Base-by-base conservation (phyloP, 805 yeast species). In the Saccharomycopsis sp. region DNA sequence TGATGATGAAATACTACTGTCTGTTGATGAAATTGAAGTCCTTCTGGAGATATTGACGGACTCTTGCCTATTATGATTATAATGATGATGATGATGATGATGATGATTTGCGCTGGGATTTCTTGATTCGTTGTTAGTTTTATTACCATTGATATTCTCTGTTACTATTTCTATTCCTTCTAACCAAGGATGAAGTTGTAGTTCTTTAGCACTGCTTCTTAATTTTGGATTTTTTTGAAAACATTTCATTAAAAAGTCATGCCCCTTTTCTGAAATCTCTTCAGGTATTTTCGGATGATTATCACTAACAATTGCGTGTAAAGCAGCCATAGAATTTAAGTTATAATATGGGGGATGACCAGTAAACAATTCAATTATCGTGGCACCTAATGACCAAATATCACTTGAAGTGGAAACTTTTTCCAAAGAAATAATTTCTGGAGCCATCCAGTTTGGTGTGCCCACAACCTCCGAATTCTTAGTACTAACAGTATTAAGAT, bases 381-480 rank as follows among this genome's bases (percentile, higher is more conserved):
- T 89, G n/a, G 96, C 94, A 2, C 97, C 98, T 21, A 92, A 59
- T 5, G 95, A 83, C 97, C 92, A 83, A 21, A 83, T 74, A 61
- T 92, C 98, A 2, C 95, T 84, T 2, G 94, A 81, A 0, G 89
- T 75, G 8, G 94, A 79, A 1, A 89, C 81, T 2, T 94, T 94
- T 52, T 80, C 83, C 51, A 86, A 77, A 31, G 79, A 66, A 3
- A 92, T 82, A 2, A 94, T 77, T 55, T 92, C 98, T 0, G 98
- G 98, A 0, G 98, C 96, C 96, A 92, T 88, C 97, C 97, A 92
- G 55, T 89, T 83, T 0, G 96, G 94, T 0, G 97, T 86, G 1
- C 98, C 98, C 86, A 62, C 0, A 95, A 86, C 2, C 84, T 88
- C 33, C 52, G 46, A 38, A 51, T 60, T 52, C 57, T 58, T 63